Evolutionary conservation across 2,329 filamentous ascomycete species (phyloP).

Genomic region (Neoascochyta sp.): DNA sequence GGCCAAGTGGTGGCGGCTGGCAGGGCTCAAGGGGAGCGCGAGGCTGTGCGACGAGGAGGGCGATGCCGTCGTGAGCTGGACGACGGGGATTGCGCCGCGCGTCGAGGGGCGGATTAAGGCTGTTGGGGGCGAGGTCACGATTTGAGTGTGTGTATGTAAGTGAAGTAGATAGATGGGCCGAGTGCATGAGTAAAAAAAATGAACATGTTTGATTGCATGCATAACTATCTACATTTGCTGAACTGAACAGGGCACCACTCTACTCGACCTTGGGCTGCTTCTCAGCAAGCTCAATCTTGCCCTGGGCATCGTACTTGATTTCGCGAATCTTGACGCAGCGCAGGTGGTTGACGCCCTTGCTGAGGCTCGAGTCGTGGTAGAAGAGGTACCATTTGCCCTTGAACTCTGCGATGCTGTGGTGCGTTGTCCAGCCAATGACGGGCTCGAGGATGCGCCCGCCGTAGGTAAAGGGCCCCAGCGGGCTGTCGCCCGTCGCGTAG

Average conservation of each 20-base stretch:
- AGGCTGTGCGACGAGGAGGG: conserved; percentile 53
- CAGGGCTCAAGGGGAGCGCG: conserved; percentile 55
- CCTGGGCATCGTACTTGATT: conserved; percentile 66
- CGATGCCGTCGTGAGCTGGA: conserved; percentile 67
- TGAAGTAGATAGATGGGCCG: no score
- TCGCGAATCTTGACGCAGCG: conserved; percentile 71
- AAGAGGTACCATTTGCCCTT: conserved; percentile 69
- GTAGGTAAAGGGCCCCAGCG: conserved; percentile 70
- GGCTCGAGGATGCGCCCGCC: conserved; percentile 69
- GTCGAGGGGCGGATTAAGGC: conserved; percentile 69
- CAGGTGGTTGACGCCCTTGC: conserved; percentile 66
- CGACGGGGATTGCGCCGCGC: conserved; percentile 71
- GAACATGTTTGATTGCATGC: no score
- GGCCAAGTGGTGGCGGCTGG: conserved; percentile 67
- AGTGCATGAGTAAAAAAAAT: no score
- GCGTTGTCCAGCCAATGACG: conserved; percentile 76
- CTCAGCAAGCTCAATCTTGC: conserved; percentile 51
- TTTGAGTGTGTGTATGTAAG: no score
- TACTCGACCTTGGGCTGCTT: conserved; percentile 26
- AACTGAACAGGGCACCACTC: no score
- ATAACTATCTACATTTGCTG: no score
- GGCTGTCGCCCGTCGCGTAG: conserved; percentile 63
- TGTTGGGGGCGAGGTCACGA: conserved; percentile 7
- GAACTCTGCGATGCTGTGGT: conserved; percentile 75
- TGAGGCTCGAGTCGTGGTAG: conserved; percentile 70